A percentile compares a stretch with the other conserved stretches of the same genome.
These are phyloP conservation scores for Jimgerdemannia lactiflua DNA, from an alignment of 192 early-diverging fungal genomes.

Conservation along the genomic window DNA sequence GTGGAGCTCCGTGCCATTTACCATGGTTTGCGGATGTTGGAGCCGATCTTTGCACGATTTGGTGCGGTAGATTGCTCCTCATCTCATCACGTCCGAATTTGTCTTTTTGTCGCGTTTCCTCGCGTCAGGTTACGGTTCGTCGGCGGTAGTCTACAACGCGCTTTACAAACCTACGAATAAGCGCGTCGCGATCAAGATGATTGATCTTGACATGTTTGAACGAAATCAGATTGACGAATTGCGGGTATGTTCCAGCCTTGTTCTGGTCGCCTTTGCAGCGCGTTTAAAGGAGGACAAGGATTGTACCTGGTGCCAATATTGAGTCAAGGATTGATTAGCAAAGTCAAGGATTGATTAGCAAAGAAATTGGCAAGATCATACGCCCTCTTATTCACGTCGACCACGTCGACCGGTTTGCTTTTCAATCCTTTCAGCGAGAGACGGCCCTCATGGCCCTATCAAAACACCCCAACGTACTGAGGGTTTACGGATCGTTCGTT, in stretches of 20 bases:
- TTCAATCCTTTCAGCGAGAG: constrained; percentile 52
- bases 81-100: constrained; percentile 4
- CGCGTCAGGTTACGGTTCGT: constrained; percentile 76
- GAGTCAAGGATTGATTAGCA: too few species aligned
- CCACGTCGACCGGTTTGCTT: neutral
- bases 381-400: neutral
- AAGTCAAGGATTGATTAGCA: too few species aligned
- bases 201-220: constrained; percentile 90
- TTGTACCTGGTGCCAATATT: too few species aligned
- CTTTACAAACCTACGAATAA: constrained; percentile 68
- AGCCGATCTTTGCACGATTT: too few species aligned
- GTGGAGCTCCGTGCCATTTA: too few species aligned
- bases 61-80: too few species aligned
- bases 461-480: constrained; percentile 83
- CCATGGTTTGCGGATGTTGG: too few species aligned
- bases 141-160: constrained; percentile 81
- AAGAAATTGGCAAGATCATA: too few species aligned
- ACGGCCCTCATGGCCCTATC: constrained; percentile 85
- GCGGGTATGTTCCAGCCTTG: constrained; percentile 45
- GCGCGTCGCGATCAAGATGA: constrained; percentile 77
- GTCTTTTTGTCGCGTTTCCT: constrained; percentile 6
- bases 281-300: too few species aligned
- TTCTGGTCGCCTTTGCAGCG: neutral
- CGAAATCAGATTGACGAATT: constrained; percentile 91
- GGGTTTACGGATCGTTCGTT: constrained; percentile 84